A percentile compares a stretch with the other conserved stretches of the same genome.
Conservation (phyloP, 2,329 filamentous ascomycete genomes). For the Blumeriella jaapii region DNA sequence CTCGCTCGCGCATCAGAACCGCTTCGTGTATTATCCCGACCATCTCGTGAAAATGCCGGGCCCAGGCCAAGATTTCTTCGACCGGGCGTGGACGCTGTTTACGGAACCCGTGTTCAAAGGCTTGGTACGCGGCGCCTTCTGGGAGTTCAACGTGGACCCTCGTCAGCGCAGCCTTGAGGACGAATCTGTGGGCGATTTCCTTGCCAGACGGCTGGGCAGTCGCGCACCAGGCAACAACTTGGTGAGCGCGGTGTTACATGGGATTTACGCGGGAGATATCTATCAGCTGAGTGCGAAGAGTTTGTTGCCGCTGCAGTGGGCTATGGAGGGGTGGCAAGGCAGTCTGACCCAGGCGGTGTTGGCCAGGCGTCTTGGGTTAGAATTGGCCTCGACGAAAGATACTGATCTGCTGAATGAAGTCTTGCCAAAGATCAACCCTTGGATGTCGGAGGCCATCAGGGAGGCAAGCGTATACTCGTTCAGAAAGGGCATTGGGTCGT, state of each 20-base stretch:
- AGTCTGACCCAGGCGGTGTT: constrained; percentile 9
- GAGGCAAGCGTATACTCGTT: constrained; percentile 35
- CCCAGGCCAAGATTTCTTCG: constrained; percentile 27
- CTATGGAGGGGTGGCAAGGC: constrained; percentile 14
- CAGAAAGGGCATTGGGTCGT: constrained; percentile 48
- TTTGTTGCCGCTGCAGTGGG: constrained; percentile 29
- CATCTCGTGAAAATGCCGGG: constrained; percentile 56
- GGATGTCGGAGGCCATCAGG: constrained; percentile 17
- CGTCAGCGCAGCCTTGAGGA: constrained; percentile 37
- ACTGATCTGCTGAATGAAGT: constrained; percentile 5
- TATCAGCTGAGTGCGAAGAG: constrained; percentile 65
- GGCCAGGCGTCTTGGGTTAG: background rate
- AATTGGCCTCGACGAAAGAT: constrained; percentile 1
- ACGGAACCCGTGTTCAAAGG: constrained; percentile 46
- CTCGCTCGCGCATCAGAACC: constrained; percentile 45
- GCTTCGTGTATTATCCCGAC: constrained; percentile 84
- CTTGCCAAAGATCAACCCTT: constrained; percentile 2
- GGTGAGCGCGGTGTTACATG: constrained; percentile 66
- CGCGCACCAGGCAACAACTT: constrained; percentile 56
- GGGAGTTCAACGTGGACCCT: constrained; percentile 25
- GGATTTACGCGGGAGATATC: constrained; percentile 86
- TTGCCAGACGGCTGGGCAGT: constrained; percentile 41
- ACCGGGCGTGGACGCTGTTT: constrained; percentile 29
- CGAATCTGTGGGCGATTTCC: constrained; percentile 60
- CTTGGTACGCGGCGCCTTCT: constrained; percentile 13